A percentile compares a stretch with the other conserved stretches of the same genome.
Evolutionary conservation across 2,329 filamentous ascomycete genomes (phyloP).

Genomic region (Ophiocordyceps unilateralis): DNA sequence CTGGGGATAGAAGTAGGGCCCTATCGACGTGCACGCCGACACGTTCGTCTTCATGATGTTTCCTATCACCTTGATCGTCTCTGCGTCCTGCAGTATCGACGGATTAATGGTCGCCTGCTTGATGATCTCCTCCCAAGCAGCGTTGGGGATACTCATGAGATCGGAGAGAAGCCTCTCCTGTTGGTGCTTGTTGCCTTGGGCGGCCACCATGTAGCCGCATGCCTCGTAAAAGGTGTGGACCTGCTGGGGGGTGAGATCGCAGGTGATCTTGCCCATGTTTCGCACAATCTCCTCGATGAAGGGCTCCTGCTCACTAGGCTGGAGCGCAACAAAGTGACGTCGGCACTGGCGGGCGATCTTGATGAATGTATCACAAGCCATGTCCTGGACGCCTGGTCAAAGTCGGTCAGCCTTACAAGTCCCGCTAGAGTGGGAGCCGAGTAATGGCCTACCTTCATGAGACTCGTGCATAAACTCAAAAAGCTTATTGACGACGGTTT

Average conservation of each 20-base stretch:
- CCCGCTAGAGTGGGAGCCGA: background rate
- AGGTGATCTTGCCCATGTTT: conserved; percentile 89
- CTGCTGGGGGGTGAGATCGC: conserved; percentile 87
- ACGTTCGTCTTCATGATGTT: conserved; percentile 99
- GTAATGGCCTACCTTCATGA: conserved; percentile 57
- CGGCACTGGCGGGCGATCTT: conserved; percentile 98
- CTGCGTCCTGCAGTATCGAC: conserved; percentile 70
- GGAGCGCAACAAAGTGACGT: conserved; percentile 88
- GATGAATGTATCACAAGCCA: conserved; percentile 99
- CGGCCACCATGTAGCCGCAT: conserved; percentile 97
- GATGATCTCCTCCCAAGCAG: conserved; percentile 93
- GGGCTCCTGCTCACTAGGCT: conserved; percentile 83
- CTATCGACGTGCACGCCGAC: conserved; percentile 92
- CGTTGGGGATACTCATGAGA: conserved; percentile 84
- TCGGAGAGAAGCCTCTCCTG: conserved; percentile 86
- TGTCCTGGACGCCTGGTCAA: conserved; percentile 76
- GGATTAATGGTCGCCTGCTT: conserved; percentile 71
- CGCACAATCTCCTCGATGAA: conserved; percentile 98
- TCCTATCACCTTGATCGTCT: conserved; percentile 96
- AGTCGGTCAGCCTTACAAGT: background rate
- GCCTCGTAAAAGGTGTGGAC: conserved; percentile 98
- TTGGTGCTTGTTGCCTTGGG: conserved; percentile 84
- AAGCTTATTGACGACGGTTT: conserved; percentile 98
- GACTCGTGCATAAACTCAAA: conserved; percentile 99
- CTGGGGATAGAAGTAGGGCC: conserved; percentile 93